Conservation (phyloP, 1,139 yeast species). For the Taiozyma onychis region DNA sequence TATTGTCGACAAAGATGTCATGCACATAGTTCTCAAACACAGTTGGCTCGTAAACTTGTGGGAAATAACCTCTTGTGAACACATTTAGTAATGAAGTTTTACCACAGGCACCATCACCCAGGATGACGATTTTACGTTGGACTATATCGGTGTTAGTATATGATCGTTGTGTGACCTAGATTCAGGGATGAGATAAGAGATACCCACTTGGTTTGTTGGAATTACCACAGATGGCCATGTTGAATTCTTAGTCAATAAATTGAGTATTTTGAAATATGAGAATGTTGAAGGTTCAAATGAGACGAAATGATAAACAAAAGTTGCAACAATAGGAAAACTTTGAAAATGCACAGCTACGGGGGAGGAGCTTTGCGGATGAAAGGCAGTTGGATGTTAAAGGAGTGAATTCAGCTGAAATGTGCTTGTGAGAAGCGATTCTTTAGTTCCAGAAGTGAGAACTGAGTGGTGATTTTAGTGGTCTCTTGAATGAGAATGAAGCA, state of each 20-base stretch:
- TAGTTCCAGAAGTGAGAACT: background rate
- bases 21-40: slow-evolving; percentile 97
- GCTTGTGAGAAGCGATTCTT: background rate
- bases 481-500: background rate
- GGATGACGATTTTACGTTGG: slow-evolving; percentile 88
- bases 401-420: background rate
- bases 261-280: background rate
- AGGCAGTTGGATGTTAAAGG: background rate
- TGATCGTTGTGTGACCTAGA: slow-evolving; percentile 28
- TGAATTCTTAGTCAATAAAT: slow-evolving; percentile 1
- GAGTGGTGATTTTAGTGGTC: no score
- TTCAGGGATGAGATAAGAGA: background rate
- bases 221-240: slow-evolving; percentile 69
- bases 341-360: background rate
- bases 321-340: background rate
- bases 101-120: slow-evolving; percentile 98
- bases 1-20: slow-evolving; percentile 93
- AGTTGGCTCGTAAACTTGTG: slow-evolving; percentile 97
- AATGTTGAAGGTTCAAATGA: background rate
- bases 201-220: slow-evolving; percentile 56
- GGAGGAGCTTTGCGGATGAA: background rate
- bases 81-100: slow-evolving; percentile 90
- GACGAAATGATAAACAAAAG: background rate
- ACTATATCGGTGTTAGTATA: no score
- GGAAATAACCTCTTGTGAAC: slow-evolving; percentile 95